A percentile compares a stretch with the other conserved stretches of the same genome.
phyloP scores from a whole-genome alignment of 2,329 filamentous ascomycete species.

The Sporothrix protearum region DNA sequence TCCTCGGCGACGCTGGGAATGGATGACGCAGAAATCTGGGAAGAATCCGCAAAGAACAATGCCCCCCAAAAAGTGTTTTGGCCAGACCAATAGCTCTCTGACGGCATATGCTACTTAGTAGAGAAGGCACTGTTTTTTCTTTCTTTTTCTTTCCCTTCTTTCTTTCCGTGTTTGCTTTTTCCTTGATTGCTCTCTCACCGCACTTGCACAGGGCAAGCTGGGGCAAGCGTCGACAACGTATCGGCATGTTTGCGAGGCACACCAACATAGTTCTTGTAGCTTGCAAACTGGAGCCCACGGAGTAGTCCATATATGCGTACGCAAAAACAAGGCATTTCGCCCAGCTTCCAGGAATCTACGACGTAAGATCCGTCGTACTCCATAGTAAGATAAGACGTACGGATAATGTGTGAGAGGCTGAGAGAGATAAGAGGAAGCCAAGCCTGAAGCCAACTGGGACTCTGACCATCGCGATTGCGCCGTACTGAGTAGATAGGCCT shows the following conservation, averaged over 20 bases:
- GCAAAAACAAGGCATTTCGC: not conserved
- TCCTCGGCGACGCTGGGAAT: conserved; percentile 9
- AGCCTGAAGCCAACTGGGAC: not conserved
- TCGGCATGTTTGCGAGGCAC: too few relatives aligned
- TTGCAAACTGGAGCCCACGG: not conserved
- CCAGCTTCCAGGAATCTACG: not conserved
- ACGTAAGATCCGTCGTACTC: too few relatives aligned
- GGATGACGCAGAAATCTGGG: not conserved
- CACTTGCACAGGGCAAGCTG: not conserved
- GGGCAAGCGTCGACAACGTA: not conserved
- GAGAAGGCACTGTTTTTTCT: not conserved
- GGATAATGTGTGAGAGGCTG: not conserved
- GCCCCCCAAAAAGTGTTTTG: not conserved
- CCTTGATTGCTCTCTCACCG: not conserved
- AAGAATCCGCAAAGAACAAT: not conserved
- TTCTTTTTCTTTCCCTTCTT: too few relatives aligned
- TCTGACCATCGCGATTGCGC: not conserved
- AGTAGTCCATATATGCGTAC: not conserved
- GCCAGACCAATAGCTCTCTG: not conserved
- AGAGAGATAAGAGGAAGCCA: not conserved
- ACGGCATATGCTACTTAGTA: conserved; percentile 7
- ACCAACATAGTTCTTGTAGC: not conserved
- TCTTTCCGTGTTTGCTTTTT: not conserved
- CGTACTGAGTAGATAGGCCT: conserved; percentile 6
- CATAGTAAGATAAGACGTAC: too few relatives aligned